These are phyloP conservation scores for Laguncularia racemosa DNA, from an alignment of 345 rosid genomes.

Conservation along the genomic window DNA sequence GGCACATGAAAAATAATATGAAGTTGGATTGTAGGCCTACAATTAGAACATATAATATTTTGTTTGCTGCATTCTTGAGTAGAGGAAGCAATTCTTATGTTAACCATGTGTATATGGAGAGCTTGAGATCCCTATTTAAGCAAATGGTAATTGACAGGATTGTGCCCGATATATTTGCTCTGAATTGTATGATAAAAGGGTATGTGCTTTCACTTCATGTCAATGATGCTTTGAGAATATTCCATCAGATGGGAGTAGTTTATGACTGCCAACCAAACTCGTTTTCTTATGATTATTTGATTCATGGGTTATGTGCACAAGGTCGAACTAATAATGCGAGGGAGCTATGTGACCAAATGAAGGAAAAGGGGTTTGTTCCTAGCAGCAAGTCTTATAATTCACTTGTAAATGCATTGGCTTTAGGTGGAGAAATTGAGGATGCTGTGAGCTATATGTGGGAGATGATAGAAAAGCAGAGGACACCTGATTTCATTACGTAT, in stretches of 20 bases:
- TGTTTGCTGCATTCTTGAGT: slow-evolving; percentile 70
- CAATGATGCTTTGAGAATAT: slow-evolving; percentile 84
- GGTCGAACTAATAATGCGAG: slow-evolving; percentile 70
- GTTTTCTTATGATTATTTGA: slow-evolving; percentile 70
- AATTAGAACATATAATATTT: slow-evolving; percentile 63
- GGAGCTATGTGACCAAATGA: slow-evolving; percentile 69
- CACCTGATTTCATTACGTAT: slow-evolving; percentile 60
- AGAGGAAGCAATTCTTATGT: slow-evolving; percentile 64
- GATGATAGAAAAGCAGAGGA: slow-evolving; percentile 56
- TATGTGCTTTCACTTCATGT: slow-evolving; percentile 83
- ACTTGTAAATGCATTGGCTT: slow-evolving; percentile 69
- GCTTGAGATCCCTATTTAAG: slow-evolving; percentile 62
- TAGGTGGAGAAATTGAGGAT: slow-evolving; percentile 55
- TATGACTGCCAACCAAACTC: slow-evolving; percentile 67
- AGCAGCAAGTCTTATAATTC: slow-evolving; percentile 77
- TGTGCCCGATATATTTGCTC: slow-evolving; percentile 61
- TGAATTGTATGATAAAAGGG: slow-evolving; percentile 79
- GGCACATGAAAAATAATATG: slow-evolving; percentile 50
- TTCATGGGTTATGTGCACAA: slow-evolving; percentile 84
- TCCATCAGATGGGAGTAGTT: slow-evolving; percentile 80
- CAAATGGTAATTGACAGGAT: slow-evolving; percentile 78
- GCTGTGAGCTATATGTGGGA: slow-evolving; percentile 60
- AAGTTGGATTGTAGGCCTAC: slow-evolving; percentile 69
- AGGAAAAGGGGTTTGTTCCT: slow-evolving; percentile 63
- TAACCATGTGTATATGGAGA: slow-evolving; percentile 76